These are phyloP conservation scores for Spatholobus suberectus DNA, from an alignment of 306 rosid species.

Conservation along the genomic window DNA sequence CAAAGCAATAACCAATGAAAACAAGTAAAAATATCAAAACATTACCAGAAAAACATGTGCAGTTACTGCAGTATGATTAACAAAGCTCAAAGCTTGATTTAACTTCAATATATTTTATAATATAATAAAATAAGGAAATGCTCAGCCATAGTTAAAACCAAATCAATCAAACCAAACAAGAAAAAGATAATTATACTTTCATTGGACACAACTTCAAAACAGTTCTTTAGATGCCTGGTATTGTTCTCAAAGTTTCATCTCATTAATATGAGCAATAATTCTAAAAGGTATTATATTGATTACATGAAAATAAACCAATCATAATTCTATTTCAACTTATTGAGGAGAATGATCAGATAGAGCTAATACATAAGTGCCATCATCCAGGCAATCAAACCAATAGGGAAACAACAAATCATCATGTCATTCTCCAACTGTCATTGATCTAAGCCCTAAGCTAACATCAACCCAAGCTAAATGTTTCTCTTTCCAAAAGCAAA, in stretches of 20 bases:
- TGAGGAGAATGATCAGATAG: slow-evolving; percentile 8
- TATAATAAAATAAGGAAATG: too few relatives aligned
- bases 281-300: neutral
- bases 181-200: too few relatives aligned
- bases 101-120: too few relatives aligned
- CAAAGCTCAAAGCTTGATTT: neutral
- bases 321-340: neutral
- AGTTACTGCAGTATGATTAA: neutral
- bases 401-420: slow-evolving; percentile 51
- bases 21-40: neutral
- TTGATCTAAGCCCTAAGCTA: neutral
- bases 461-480: neutral
- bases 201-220: too few relatives aligned
- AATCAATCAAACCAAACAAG: too few relatives aligned
- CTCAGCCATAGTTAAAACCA: neutral
- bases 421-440: slow-evolving; percentile 36
- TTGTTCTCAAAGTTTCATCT: too few relatives aligned
- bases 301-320: neutral
- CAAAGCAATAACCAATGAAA: neutral
- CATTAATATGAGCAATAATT: too few relatives aligned
- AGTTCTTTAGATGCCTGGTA: too few relatives aligned
- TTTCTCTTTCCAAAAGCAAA: neutral
- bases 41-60: neutral
- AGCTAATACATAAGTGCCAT: slow-evolving; percentile 42
- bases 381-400: slow-evolving; percentile 39